phyloP scores from a whole-genome alignment of 257 asterid genomes.

The Petunia axillaris region DNA sequence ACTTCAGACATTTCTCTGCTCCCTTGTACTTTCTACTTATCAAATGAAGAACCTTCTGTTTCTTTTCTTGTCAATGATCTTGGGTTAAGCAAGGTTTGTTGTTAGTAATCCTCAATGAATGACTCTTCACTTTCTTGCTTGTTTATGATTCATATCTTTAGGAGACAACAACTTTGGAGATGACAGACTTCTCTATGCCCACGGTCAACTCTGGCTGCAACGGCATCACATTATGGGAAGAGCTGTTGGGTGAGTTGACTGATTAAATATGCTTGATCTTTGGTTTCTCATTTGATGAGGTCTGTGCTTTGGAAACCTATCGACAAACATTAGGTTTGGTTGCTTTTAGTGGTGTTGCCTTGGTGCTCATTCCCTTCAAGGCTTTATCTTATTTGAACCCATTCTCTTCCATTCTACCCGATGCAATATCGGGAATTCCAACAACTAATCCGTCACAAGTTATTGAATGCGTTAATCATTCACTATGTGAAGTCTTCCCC shows the following conservation, averaged over 20 bases:
- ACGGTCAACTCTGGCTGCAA: constrained; percentile 94
- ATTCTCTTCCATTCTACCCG: not conserved
- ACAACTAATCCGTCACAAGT: not conserved
- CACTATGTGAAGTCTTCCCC: not conserved
- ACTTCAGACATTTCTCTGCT: not conserved
- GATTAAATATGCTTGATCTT: constrained; percentile 16
- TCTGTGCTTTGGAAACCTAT: not conserved
- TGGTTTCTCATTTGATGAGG: not conserved
- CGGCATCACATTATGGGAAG: constrained; percentile 98
- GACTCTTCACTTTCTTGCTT: not conserved
- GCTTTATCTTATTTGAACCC: not conserved
- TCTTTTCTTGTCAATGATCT: not conserved
- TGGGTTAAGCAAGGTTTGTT: not conserved
- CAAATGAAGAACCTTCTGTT: not conserved
- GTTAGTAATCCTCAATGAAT: not conserved
- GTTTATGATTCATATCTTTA: constrained; percentile 40
- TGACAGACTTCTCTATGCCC: constrained; percentile 95
- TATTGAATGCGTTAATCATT: not conserved
- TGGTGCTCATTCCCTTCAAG: not conserved
- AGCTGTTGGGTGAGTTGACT: constrained; percentile 91
- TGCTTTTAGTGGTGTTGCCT: not conserved
- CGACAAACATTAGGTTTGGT: not conserved
- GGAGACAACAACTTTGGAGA: constrained; percentile 96
- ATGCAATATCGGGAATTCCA: not conserved
- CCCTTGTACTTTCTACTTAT: not conserved